phyloP scores from a whole-genome alignment of 495 filamentous ascomycete species.

The Penicillium simplicissimum region DNA sequence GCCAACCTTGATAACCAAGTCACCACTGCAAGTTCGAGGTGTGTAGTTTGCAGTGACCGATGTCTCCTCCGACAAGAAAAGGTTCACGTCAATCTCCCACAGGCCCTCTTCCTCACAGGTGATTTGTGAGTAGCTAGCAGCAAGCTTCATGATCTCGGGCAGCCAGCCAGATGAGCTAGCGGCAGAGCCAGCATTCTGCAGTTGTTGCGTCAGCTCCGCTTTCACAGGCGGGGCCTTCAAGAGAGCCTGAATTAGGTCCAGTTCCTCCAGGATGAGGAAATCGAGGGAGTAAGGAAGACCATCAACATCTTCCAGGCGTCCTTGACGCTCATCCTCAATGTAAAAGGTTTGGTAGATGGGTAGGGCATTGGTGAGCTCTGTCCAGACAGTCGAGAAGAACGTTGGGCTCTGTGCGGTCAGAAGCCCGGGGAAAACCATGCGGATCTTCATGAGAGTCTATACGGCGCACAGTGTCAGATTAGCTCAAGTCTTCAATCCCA shows the following conservation, averaged over 20 bases:
- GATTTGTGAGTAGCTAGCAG: slow-evolving; percentile 87
- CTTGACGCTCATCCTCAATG: slow-evolving; percentile 79
- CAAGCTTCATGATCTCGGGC: slow-evolving; percentile 75
- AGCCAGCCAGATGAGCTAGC: slow-evolving; percentile 66
- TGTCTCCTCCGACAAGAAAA: slow-evolving; percentile 93
- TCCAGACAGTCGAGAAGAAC: slow-evolving; percentile 84
- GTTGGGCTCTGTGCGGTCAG: slow-evolving; percentile 74
- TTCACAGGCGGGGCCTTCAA: slow-evolving; percentile 81
- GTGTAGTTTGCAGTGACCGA: slow-evolving; percentile 97
- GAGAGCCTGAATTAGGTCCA: slow-evolving; percentile 89
- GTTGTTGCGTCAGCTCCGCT: slow-evolving; percentile 74
- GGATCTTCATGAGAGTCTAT: slow-evolving; percentile 86
- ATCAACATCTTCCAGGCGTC: slow-evolving; percentile 85
- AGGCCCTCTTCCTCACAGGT: slow-evolving; percentile 88
- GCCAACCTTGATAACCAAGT: slow-evolving; percentile 87
- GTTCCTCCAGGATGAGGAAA: slow-evolving; percentile 85
- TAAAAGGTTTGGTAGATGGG: slow-evolving; percentile 75
- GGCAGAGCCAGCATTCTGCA: slow-evolving; percentile 59
- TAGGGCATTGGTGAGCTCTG: slow-evolving; percentile 73
- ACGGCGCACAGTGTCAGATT: not conserved
- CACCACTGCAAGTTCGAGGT: slow-evolving; percentile 85
- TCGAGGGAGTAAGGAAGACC: slow-evolving; percentile 94
- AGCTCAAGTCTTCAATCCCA: not conserved
- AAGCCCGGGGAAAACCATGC: slow-evolving; percentile 76
- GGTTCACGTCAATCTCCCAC: slow-evolving; percentile 94